These are phyloP conservation scores for Colletotrichum chlorophyti DNA, from an alignment of 2,329 filamentous ascomycete genomes.

Conservation along the genomic window DNA sequence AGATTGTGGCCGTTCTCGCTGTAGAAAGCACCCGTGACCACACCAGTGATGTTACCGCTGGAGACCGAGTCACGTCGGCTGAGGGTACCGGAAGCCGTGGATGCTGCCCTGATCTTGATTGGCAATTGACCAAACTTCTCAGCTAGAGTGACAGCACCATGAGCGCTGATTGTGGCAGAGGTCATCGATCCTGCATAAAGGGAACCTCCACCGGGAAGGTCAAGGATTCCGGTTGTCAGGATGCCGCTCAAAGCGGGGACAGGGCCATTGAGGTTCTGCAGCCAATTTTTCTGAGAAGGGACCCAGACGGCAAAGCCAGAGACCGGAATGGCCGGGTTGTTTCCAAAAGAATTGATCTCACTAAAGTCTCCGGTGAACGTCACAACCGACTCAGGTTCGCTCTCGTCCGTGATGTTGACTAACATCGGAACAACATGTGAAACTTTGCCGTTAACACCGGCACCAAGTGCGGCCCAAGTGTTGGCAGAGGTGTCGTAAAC, in stretches of 20 bases:
- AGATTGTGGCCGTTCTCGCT: constrained; percentile 73
- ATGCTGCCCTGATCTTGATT: constrained; percentile 57
- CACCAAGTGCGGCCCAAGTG: constrained; percentile 80
- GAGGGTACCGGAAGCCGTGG: constrained; percentile 42
- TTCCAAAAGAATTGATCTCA: constrained; percentile 71
- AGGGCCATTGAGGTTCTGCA: constrained; percentile 75
- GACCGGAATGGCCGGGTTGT: constrained; percentile 65
- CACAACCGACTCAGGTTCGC: constrained; percentile 74
- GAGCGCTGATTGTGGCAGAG: constrained; percentile 75
- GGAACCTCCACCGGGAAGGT: constrained; percentile 66
- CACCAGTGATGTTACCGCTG: constrained; percentile 62
- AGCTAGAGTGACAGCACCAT: constrained; percentile 73
- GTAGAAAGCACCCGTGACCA: constrained; percentile 83
- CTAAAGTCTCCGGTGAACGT: constrained; percentile 83
- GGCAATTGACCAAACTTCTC: constrained; percentile 61
- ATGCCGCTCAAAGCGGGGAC: constrained; percentile 74
- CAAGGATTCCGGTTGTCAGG: constrained; percentile 72
- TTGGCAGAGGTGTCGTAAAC: constrained; percentile 74
- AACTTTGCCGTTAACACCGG: constrained; percentile 84
- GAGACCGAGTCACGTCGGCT: constrained; percentile 54
- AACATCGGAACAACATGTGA: constrained; percentile 75
- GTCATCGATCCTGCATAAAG: constrained; percentile 86
- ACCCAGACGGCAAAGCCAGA: constrained; percentile 92
- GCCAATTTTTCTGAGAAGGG: constrained; percentile 83
- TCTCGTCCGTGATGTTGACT: constrained; percentile 75